Evolutionary conservation across 108 stramenopile genomes (phyloP), one percentile per base, ranked within the genome.

Genomic region (Nitzschia palea): DNA sequence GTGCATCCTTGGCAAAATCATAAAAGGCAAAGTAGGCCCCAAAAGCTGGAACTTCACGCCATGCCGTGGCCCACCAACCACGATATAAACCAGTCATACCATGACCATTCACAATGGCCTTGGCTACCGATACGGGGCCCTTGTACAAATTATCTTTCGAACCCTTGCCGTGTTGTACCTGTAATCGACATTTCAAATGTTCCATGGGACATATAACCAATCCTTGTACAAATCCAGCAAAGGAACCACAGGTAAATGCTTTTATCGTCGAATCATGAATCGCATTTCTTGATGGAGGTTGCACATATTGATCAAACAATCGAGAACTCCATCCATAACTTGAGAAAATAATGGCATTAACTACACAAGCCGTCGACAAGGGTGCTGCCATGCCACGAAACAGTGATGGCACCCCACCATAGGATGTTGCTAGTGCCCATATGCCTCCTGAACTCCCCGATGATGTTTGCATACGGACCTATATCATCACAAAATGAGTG

Each of bases 131-230:
- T 4, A 82, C 25, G 10, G 88, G 86, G 22, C 88, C 85, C 54
- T 55, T 73, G 68, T 81, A 86, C 12, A 73, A 4, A 62, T 53
- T 55, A 55, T 64, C 47, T 25, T 68, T 25, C 44, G 75, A 34
- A 18, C 68, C 59, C 35, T 58, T 56, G 22, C 63, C 63, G 27
- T 76, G 66, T 51, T 89, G 75, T 40, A 88, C 70, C 79, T 97
- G 97, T 56, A 97, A 67, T 56, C 95, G 83, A 71, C 92, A 91
- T 66, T 98, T 98, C 76, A 98, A 67, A 55, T 95, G 93, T 64
- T 98, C 97, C 73, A 88, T 89, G 2, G 94, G 95, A 48, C 74
- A 71, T 50, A 96, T 79, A 1, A 96, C 83, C 32, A 86, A 57
- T 8, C 84, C 79, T 66, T 97, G 96, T 2, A 91, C 83, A 23